These are phyloP conservation scores for Sutorius australiensis DNA, from an alignment of 768 basidiomycete genomes.

Conservation along the genomic window DNA sequence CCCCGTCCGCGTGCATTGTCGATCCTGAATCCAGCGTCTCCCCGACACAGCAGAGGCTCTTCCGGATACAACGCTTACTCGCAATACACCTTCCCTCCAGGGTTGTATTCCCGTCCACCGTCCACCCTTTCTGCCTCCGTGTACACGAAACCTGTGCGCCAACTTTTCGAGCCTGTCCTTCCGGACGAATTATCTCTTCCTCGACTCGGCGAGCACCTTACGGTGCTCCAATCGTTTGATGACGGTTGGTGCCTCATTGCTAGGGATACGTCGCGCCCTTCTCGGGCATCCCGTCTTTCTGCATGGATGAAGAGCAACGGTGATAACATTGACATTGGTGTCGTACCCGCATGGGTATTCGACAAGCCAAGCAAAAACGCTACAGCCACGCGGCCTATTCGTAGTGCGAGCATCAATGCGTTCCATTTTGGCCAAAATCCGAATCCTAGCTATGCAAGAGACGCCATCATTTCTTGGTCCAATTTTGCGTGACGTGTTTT, in stretches of 20 bases:
- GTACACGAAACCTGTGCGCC: conserved; percentile 52
- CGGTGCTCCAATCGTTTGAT: conserved; percentile 63
- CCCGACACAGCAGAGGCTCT: conserved; percentile 33
- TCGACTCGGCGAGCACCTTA: conserved; percentile 53
- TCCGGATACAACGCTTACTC: conserved; percentile 38
- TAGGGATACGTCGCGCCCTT: conserved; percentile 42
- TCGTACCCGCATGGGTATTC: conserved; percentile 78
- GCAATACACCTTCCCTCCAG: conserved; percentile 16
- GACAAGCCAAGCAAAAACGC: conserved; percentile 57
- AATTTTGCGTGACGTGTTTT: conserved; percentile 4
- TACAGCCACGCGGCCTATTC: conserved; percentile 58
- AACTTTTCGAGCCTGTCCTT: conserved; percentile 63
- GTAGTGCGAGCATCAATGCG: conserved; percentile 48
- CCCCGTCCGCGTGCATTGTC: conserved; percentile 15
- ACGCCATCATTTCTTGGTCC: conserved; percentile 63
- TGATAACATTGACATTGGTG: conserved; percentile 59
- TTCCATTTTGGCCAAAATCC: conserved; percentile 45
- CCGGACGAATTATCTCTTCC: conserved; percentile 65
- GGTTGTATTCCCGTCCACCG: conserved; percentile 8
- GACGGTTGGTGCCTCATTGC: conserved; percentile 81
- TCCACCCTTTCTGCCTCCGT: conserved; percentile 26
- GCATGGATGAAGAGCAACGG: conserved; percentile 11
- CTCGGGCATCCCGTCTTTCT: conserved; percentile 34
- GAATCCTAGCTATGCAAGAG: conserved; percentile 29
- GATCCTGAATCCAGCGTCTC: conserved; percentile 16